A percentile compares a stretch with the other conserved stretches of the same genome.
These are phyloP conservation scores for Pneumocystis carinii DNA, from an alignment of 1,139 yeast genomes.

Conservation along the genomic window DNA sequence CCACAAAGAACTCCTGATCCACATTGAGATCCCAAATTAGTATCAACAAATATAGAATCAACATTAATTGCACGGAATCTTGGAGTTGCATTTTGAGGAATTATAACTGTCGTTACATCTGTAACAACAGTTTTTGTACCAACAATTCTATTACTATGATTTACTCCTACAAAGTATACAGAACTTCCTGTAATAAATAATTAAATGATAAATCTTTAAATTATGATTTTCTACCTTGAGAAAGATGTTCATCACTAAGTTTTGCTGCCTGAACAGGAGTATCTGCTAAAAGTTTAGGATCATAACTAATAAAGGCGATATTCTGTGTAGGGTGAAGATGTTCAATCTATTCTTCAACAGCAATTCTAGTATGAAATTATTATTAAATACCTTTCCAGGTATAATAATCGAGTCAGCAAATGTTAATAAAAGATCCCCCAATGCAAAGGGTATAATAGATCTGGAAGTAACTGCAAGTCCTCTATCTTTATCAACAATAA, in stretches of 20 bases:
- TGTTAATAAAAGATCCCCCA: slow-evolving; percentile 61
- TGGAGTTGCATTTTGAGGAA: slow-evolving; percentile 55
- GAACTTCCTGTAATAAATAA: slow-evolving; percentile 19
- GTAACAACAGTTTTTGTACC: slow-evolving; percentile 65
- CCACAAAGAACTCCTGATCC: slow-evolving; percentile 71
- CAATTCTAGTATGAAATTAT: background rate
- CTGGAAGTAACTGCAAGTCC: slow-evolving; percentile 76
- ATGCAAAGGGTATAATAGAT: slow-evolving; percentile 67
- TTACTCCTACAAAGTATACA: slow-evolving; percentile 65
- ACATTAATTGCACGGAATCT: slow-evolving; percentile 75
- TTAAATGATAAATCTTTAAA: background rate
- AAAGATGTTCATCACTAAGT: slow-evolving; percentile 42
- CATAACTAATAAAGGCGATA: slow-evolving; percentile 71
- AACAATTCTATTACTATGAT: slow-evolving; percentile 52
- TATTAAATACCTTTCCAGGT: slow-evolving; percentile 46
- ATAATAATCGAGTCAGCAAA: slow-evolving; percentile 76
- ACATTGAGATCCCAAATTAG: slow-evolving; percentile 58
- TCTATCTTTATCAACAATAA: slow-evolving; percentile 60
- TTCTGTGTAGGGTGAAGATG: slow-evolving; percentile 82
- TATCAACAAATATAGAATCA: slow-evolving; percentile 63
- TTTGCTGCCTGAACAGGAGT: slow-evolving; percentile 52
- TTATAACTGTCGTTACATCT: slow-evolving; percentile 57
- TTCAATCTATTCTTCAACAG: slow-evolving; percentile 21
- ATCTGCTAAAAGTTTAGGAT: slow-evolving; percentile 47
- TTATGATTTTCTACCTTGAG: slow-evolving; percentile 36